Conservation (phyloP, 768 basidiomycete genomes). For the Calvatia gigantea region DNA sequence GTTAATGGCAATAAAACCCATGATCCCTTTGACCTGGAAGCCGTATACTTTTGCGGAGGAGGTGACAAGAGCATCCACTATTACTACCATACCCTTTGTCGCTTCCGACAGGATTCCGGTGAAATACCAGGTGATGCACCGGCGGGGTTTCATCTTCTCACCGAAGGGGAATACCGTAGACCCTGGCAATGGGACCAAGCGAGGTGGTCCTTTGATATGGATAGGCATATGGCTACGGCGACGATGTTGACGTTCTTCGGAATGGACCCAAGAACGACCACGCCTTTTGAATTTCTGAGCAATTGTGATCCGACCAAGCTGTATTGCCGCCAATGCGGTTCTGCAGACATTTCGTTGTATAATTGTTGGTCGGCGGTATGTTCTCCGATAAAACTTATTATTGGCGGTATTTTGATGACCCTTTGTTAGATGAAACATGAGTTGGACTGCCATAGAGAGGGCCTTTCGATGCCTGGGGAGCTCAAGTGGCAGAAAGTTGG, state of each 20-base stretch:
- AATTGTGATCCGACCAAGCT: neutral
- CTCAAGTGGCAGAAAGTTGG: neutral
- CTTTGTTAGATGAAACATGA: neutral
- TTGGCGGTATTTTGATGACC: neutral
- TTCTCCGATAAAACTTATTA: neutral
- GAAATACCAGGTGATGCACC: neutral
- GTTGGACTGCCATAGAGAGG: neutral
- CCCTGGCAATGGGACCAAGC: neutral
- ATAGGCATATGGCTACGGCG: neutral
- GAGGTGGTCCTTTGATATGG: neutral
- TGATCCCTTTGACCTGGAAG: neutral
- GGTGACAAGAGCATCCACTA: neutral
- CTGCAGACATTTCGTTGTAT: neutral
- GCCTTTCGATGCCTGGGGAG: neutral
- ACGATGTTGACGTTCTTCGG: neutral
- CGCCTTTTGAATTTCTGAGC: neutral
- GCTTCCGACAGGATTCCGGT: neutral
- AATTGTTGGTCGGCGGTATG: constrained; percentile 5
- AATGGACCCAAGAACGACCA: neutral
- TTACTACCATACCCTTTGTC: constrained; percentile 2
- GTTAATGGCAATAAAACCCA: neutral
- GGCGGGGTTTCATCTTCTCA: neutral
- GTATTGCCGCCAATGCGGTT: neutral
- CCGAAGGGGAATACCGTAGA: neutral
- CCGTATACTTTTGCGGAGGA: neutral